phyloP scores from a whole-genome alignment of 495 filamentous ascomycete species.

The Penicillium manginii region DNA sequence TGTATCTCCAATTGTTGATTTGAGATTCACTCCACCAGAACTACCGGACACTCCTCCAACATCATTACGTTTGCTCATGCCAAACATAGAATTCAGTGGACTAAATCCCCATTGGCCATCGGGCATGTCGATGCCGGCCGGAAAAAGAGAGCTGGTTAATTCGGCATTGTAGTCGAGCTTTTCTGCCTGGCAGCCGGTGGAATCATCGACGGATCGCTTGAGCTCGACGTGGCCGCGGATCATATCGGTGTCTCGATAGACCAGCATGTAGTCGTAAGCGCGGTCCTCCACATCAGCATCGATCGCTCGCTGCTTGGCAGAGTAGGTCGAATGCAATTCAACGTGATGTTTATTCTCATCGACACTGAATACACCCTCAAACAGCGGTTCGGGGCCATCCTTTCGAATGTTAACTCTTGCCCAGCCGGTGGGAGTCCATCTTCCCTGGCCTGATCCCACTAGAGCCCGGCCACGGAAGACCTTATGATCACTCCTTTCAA shows the following conservation, averaged over 20 bases:
- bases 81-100: constrained; percentile 60
- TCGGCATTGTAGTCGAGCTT: constrained; percentile 70
- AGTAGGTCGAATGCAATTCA: constrained; percentile 74
- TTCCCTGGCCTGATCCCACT: constrained; percentile 61
- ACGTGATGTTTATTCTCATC: constrained; percentile 84
- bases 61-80: constrained; percentile 55
- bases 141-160: constrained; percentile 67
- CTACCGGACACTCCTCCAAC: constrained; percentile 66
- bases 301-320: constrained; percentile 68
- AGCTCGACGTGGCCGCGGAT: constrained; percentile 53
- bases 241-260: constrained; percentile 91
- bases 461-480: constrained; percentile 84
- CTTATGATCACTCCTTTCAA: constrained; percentile 72
- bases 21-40: constrained; percentile 81
- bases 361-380: constrained; percentile 88
- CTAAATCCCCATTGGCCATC: constrained; percentile 54
- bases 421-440: constrained; percentile 86
- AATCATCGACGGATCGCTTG: constrained; percentile 47
- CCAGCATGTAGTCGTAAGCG: constrained; percentile 80
- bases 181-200: constrained; percentile 64
- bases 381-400: constrained; percentile 80
- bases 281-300: constrained; percentile 69
- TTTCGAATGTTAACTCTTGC: constrained; percentile 74
- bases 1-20: constrained; percentile 77
- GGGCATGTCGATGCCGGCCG: constrained; percentile 39